Conservation (phyloP, 148 eudicot genomes). For the Tetragonia tetragonoides region DNA sequence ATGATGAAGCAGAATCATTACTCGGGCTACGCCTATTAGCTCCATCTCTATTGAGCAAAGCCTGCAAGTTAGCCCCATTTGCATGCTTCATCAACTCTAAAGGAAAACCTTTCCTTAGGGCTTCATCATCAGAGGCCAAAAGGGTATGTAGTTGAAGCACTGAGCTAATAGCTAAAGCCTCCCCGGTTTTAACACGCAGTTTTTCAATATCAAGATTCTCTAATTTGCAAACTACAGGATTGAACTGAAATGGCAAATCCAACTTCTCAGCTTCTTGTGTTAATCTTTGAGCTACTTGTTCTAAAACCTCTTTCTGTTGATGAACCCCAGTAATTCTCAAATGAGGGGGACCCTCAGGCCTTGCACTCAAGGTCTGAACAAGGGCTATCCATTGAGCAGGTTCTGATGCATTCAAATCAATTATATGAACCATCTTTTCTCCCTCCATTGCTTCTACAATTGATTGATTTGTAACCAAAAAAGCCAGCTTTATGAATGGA, state of each 20-base stretch:
- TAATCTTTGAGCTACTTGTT: slow-evolving; percentile 70
- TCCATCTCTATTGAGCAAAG: slow-evolving; percentile 13
- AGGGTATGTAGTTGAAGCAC: slow-evolving; percentile 76
- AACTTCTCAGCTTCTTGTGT: slow-evolving; percentile 87
- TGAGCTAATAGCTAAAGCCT: slow-evolving; percentile 88
- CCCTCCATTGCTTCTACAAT: slow-evolving; percentile 95
- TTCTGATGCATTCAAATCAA: slow-evolving; percentile 78
- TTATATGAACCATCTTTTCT: slow-evolving; percentile 88
- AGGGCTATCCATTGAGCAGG: slow-evolving; percentile 90
- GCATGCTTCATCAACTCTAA: slow-evolving; percentile 28
- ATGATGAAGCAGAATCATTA: slow-evolving; percentile 61
- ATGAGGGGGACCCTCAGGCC: slow-evolving; percentile 96
- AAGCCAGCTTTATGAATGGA: slow-evolving; percentile 79
- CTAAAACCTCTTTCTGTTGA: slow-evolving; percentile 70
- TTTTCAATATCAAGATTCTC: slow-evolving; percentile 77
- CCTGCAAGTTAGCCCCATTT: slow-evolving; percentile 28
- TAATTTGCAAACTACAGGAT: slow-evolving; percentile 61
- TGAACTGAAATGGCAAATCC: slow-evolving; percentile 93
- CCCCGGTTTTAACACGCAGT: slow-evolving; percentile 86
- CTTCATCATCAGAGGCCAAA: slow-evolving; percentile 50
- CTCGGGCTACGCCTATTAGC: slow-evolving; percentile 49
- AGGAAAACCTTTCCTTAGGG: slow-evolving; percentile 28
- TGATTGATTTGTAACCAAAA: slow-evolving; percentile 72
- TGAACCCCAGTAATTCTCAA: slow-evolving; percentile 90
- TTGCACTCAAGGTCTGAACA: slow-evolving; percentile 71